Evolutionary conservation across 116 monocot species (phyloP), one percentile per base, ranked within the genome.

Genomic region (Thalassia testudinum): DNA sequence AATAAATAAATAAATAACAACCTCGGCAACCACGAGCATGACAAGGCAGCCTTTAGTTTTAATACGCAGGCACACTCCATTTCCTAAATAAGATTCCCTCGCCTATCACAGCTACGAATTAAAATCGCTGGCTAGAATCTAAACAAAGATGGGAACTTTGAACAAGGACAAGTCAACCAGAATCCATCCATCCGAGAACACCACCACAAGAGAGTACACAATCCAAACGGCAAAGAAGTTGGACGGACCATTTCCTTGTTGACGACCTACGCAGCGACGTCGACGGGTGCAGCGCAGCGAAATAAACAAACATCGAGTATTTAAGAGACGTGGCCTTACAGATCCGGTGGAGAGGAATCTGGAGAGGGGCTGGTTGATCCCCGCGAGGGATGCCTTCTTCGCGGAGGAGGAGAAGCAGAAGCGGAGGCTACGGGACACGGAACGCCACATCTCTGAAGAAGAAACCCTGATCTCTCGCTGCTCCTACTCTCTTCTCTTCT

Each of bases 401-500:
- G 60, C 20, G 27, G 72, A 53, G n/a, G n/a, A n/a, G n/a, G n/a
- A n/a, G n/a, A n/a, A n/a, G 40, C 76, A 67, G 58, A 67, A 43
- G 28, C 72, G 72, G 21, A 73, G 69, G 42, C 61, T 63, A 12
- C 74, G 64, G 12, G 78, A 66, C 24, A 82, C 70, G 58, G 59
- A 74, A 30, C 86, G 82, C 86, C 86, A 86, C 86, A 92, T 87
- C 54, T 48, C 54, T 27, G 42, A 21, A 5, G 10, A 38, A 13
- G 10, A 38, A 13, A 38, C 10, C 38, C 13, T 13, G 13, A 13
- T 38, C 38, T 38, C 38, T 5, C 13, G 10, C 10, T 38, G 10
- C 38, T 13, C 13, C 13, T 10, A 24, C 57, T 8, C 17, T 13
- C 22, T 57, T 19, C 52, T 27, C 12, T 28, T 27, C 27, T 27